Evolutionary conservation across 257 asterid species (phyloP), one percentile per base, ranked within the genome.

Genomic region (Linaria vulgaris): DNA sequence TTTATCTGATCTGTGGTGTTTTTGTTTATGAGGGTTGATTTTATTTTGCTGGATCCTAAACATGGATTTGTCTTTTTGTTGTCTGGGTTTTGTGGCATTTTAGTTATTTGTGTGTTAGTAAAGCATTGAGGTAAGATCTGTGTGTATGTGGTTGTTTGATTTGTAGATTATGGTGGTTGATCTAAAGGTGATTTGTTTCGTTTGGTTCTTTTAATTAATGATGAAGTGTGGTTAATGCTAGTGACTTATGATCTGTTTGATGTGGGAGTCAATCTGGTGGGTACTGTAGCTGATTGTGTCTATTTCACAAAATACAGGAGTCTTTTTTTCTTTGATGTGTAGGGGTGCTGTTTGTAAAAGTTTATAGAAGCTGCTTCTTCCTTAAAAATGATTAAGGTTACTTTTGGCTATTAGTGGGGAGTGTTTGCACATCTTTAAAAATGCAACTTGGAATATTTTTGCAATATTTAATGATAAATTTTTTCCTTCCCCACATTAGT

Each of bases 361-460:
- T n/a, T n/a, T n/a, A n/a, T n/a, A n/a, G n/a, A n/a, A n/a, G n/a
- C n/a, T n/a, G n/a, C n/a, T n/a, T n/a, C n/a, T n/a, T n/a, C n/a
- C n/a, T n/a, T n/a, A 56, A 47, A 37, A 49, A 10, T 17, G 37
- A n/a, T 6, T 23, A 38, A 8, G 15, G 4, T 30, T 63, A 51
- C 3, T 19, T 52, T 2, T 19, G 45, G 27, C 60, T 41, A 62
- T 19, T 31, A 66, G 38, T 57, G 23, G 11, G 44, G 61, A 24
- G 6, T 27, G 6, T 27, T 60, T n/a, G n/a, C n/a, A n/a, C 43
- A 23, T 12, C 9, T 20, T 61, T 41, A 64, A 47, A 48, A 12
- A 31, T 49, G 53, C 59, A 24, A 43, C 58, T 57, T n/a, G 65
- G 57, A 38, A 48, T 47, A 65, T 74, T 14, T 27, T 27, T 56